Percentiles rank a stretch among this genome's conserved stretches.
These are phyloP conservation scores for Tuber indicum DNA, from an alignment of 495 filamentous ascomycete genomes.

Conservation along the genomic window DNA sequence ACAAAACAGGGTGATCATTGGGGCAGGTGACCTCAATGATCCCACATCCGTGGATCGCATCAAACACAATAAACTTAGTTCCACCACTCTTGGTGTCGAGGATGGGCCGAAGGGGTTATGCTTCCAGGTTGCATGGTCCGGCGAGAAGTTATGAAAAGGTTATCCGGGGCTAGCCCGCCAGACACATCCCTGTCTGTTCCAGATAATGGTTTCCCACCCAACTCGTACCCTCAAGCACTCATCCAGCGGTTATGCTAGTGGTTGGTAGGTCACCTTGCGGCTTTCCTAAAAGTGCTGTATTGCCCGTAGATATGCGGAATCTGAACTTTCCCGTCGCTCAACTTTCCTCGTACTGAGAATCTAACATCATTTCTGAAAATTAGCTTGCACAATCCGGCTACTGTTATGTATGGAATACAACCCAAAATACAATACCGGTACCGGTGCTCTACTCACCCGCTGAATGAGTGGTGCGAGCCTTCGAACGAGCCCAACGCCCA, in stretches of 20 bases:
- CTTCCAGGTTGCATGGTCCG: not conserved
- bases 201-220: no score
- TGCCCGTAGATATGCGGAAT: no score
- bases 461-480: not conserved
- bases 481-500: not conserved
- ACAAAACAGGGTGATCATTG: conserved; percentile 16
- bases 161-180: no score
- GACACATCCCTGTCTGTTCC: no score
- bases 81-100: conserved; percentile 7
- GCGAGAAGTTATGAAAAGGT: no score
- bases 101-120: not conserved
- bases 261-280: no score
- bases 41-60: conserved; percentile 36
- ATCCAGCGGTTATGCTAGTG: no score
- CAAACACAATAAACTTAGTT: conserved; percentile 28
- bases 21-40: conserved; percentile 36
- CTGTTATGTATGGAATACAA: not conserved
- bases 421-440: not conserved
- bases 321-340: no score
- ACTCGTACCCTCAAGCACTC: no score
- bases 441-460: not conserved
- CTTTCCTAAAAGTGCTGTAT: no score
- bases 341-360: no score
- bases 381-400: not conserved
- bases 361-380: not conserved